phyloP scores from a whole-genome alignment of 345 rosid species.

The Stellera chamaejasme region DNA sequence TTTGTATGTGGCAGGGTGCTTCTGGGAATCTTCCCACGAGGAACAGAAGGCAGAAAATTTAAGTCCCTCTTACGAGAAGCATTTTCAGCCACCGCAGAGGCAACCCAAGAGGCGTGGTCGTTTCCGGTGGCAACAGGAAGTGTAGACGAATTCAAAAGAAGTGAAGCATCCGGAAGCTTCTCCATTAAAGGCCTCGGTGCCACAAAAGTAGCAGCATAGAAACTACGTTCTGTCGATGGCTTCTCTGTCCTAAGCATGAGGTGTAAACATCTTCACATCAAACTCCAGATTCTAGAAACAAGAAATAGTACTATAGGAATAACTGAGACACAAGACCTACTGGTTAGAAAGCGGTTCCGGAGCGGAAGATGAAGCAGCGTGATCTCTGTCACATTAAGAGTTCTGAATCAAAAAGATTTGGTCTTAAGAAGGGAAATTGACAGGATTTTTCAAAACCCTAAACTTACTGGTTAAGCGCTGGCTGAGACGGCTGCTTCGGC shows the following conservation, averaged over 20 bases:
- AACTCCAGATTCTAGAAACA: neutral
- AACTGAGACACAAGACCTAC: conserved; percentile 18
- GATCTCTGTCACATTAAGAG: too few species aligned
- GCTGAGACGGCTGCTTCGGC: conserved; percentile 7
- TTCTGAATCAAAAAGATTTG: too few species aligned
- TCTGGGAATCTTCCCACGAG: conserved; percentile 51
- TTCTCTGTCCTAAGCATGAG: conserved; percentile 23
- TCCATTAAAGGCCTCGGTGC: conserved; percentile 15
- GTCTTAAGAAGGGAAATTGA: too few species aligned
- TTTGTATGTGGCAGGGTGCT: conserved; percentile 41
- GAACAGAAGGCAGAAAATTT: conserved; percentile 28
- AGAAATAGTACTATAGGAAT: neutral
- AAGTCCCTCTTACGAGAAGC: conserved; percentile 61
- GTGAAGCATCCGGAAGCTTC: conserved; percentile 82
- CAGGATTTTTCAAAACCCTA: too few species aligned
- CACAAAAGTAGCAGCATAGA: conserved; percentile 13
- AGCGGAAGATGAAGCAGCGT: too few species aligned
- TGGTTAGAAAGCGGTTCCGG: conserved; percentile 16
- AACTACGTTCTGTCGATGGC: conserved; percentile 13
- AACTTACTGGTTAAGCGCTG: conserved; percentile 9
- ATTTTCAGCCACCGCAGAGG: conserved; percentile 64
- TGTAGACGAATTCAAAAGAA: conserved; percentile 51
- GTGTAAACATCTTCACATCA: neutral
- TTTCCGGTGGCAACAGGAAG: conserved; percentile 20
- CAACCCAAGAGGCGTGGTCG: conserved; percentile 72